Conservation (phyloP, 2,329 filamentous ascomycete species). For the Fusarium sp. region DNA sequence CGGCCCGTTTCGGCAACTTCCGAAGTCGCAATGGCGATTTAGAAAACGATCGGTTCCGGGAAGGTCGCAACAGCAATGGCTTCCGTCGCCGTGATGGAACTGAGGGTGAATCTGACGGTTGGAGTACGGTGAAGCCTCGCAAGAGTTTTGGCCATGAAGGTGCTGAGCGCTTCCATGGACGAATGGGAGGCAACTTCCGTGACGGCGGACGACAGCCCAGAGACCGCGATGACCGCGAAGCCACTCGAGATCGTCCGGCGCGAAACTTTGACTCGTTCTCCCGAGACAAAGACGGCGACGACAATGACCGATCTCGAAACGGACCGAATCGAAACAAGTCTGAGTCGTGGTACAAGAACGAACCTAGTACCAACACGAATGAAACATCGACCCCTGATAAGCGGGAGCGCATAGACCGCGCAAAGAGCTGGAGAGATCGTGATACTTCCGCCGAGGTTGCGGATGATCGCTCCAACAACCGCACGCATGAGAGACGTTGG, state of each 20-base stretch:
- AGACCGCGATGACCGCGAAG: constrained; percentile 70
- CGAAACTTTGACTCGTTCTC: constrained; percentile 64
- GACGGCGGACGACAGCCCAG: constrained; percentile 59
- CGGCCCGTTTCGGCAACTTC: constrained; percentile 70
- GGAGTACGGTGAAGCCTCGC: constrained; percentile 79
- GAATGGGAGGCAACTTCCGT: constrained; percentile 66
- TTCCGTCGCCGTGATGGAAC: constrained; percentile 66
- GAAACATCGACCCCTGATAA: constrained; percentile 53
- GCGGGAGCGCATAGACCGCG: constrained; percentile 68
- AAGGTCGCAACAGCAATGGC: constrained; percentile 60
- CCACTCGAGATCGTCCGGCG: constrained; percentile 59
- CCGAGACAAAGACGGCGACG: constrained; percentile 63
- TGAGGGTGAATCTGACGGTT: constrained; percentile 76
- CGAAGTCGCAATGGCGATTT: constrained; percentile 64
- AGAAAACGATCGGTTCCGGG: constrained; percentile 65
- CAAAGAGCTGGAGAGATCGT: constrained; percentile 72
- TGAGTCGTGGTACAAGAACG: constrained; percentile 81
- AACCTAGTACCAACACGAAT: constrained; percentile 48
- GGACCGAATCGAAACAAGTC: constrained; percentile 73
- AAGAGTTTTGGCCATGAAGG: constrained; percentile 81
- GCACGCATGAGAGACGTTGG: constrained; percentile 63
- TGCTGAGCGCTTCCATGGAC: constrained; percentile 76
- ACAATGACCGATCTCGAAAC: constrained; percentile 73
- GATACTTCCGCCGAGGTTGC: constrained; percentile 55
- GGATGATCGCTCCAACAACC: constrained; percentile 70